A percentile compares a stretch with the other conserved stretches of the same genome.
Conservation (phyloP, 1,139 yeast species). For the Scheffersomyces parashehatae region DNA sequence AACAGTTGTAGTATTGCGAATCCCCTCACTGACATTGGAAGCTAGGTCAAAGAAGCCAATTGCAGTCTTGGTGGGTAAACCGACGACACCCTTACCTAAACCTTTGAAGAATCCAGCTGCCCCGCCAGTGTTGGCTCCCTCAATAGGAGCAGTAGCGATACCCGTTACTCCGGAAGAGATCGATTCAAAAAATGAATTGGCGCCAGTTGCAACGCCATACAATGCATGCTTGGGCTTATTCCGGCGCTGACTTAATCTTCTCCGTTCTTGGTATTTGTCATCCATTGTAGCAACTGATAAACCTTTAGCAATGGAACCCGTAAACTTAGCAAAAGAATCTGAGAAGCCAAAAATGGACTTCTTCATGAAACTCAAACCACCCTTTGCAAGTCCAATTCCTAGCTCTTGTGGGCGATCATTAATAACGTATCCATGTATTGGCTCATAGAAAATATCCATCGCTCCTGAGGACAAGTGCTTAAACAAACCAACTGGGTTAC, state of each 20-base stretch:
- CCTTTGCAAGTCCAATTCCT: slow-evolving; percentile 94
- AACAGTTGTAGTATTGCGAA: slow-evolving; percentile 87
- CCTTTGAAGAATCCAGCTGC: slow-evolving; percentile 92
- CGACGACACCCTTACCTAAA: slow-evolving; percentile 90
- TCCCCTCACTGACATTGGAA: slow-evolving; percentile 90
- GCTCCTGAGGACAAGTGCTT: slow-evolving; percentile 93
- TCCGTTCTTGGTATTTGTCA: slow-evolving; percentile 76
- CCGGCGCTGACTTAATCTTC: slow-evolving; percentile 70
- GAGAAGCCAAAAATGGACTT: slow-evolving; percentile 94
- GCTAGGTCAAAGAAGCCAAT: slow-evolving; percentile 94
- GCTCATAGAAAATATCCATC: slow-evolving; percentile 94
- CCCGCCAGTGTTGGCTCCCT: slow-evolving; percentile 85
- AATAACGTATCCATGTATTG: slow-evolving; percentile 92
- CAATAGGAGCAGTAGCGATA: slow-evolving; percentile 84
- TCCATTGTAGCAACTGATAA: slow-evolving; percentile 90
- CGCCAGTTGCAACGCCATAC: slow-evolving; percentile 86
- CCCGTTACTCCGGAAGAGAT: slow-evolving; percentile 88
- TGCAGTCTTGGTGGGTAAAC: slow-evolving; percentile 94
- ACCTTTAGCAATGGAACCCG: slow-evolving; percentile 95
- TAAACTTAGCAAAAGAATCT: slow-evolving; percentile 87
- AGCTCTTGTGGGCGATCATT: slow-evolving; percentile 95
- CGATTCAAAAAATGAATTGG: slow-evolving; percentile 85
- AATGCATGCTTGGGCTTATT: slow-evolving; percentile 85
- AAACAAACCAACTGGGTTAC: slow-evolving; percentile 96
- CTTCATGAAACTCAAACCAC: slow-evolving; percentile 90